Evolutionary conservation across 2,329 filamentous ascomycete genomes (phyloP).

Genomic region (Aspergillus felis): DNA sequence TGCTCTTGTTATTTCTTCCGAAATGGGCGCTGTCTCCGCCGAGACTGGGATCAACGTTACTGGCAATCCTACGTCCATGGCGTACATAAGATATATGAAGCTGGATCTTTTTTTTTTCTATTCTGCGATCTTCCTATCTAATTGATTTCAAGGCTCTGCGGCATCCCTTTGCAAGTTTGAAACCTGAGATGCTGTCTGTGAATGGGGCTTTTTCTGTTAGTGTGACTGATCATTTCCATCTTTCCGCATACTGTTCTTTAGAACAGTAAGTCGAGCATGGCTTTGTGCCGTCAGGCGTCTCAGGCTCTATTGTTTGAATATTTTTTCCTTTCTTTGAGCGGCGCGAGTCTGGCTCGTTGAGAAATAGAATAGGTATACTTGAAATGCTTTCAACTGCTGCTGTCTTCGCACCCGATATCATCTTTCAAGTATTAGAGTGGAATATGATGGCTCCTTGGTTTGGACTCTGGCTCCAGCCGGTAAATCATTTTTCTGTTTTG

Average conservation of each 20-base stretch:
- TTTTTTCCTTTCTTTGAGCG: not conserved
- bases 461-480: not conserved
- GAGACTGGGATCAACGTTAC: not conserved
- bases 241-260: not conserved
- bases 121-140: not conserved
- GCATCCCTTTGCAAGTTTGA: not conserved
- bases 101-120: not conserved
- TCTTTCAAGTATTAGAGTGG: not conserved
- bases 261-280: not conserved
- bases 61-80: not conserved
- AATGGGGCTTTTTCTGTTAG: not conserved
- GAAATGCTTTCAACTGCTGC: not conserved
- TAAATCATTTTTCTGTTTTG: not conserved
- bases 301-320: not conserved
- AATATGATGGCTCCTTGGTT: not conserved
- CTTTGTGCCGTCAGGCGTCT: not conserved
- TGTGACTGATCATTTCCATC: constrained; percentile 13
- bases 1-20: constrained; percentile 4
- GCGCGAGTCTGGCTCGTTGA: not conserved
- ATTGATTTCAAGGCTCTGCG: not conserved
- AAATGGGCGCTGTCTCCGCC: not conserved
- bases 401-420: not conserved
- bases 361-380: not conserved
- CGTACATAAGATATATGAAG: not conserved
- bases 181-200: not conserved